phyloP scores from a whole-genome alignment of 1,284 basidiomycete genomes.

The Microbotryomycetes sp. region DNA sequence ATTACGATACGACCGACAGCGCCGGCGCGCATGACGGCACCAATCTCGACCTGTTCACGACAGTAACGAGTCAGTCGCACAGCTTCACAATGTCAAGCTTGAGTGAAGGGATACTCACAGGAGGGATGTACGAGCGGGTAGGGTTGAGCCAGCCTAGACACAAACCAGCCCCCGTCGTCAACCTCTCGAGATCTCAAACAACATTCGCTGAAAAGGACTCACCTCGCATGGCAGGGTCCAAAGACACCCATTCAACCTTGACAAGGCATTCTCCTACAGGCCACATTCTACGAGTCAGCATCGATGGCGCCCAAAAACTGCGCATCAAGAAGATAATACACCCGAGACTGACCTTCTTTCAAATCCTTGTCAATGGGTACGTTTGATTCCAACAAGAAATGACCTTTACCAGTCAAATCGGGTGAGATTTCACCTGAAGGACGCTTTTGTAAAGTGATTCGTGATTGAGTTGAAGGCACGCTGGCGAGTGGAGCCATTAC shows the following conservation, averaged over 20 bases:
- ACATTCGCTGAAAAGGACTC: too few species aligned
- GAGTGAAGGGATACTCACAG: constrained; percentile 18
- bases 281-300: too few species aligned
- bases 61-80: background rate
- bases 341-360: constrained; percentile 32
- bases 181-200: too few species aligned
- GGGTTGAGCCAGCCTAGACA: constrained; percentile 35
- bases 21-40: constrained; percentile 33
- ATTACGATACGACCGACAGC: constrained; percentile 29
- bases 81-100: background rate
- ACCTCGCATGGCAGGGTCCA: constrained; percentile 40
- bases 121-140: constrained; percentile 31
- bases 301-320: background rate
- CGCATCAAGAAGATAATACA: constrained; percentile 3
- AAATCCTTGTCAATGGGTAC: constrained; percentile 19
- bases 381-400: constrained; percentile 33
- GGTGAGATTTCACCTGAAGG: constrained; percentile 38
- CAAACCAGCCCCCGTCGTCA: background rate
- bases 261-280: constrained; percentile 39
- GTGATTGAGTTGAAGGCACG: constrained; percentile 14
- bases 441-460: constrained; percentile 40
- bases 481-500: constrained; percentile 14
- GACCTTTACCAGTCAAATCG: constrained; percentile 33
- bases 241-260: constrained; percentile 38
- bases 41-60: too few species aligned